These are phyloP conservation scores for Phaeomoniella chlamydospora DNA, from an alignment of 2,329 filamentous ascomycete genomes.

Conservation along the genomic window DNA sequence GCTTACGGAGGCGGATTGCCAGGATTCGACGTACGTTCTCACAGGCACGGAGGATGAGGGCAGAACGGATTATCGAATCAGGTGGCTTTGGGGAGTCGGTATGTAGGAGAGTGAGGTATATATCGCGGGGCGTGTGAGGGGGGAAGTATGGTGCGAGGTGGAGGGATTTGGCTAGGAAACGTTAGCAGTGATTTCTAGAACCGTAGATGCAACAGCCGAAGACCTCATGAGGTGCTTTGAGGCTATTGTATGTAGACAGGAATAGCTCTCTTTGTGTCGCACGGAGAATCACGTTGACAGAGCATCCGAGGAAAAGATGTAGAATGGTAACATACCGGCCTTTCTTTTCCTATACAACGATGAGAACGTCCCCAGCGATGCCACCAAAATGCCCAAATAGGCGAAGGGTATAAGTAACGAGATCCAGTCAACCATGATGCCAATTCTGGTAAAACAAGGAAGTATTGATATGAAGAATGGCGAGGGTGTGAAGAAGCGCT, in stretches of 20 bases:
- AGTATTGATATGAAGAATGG: too few species aligned
- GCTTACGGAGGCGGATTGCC: constrained; percentile 75
- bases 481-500: background rate
- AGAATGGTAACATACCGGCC: constrained; percentile 44
- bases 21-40: constrained; percentile 91
- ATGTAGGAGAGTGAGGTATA: constrained; percentile 87
- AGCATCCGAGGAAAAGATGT: too few species aligned
- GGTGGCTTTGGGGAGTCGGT: constrained; percentile 44
- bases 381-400: constrained; percentile 76
- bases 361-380: constrained; percentile 83
- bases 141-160: constrained; percentile 92
- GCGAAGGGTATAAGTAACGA: constrained; percentile 75
- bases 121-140: constrained; percentile 76
- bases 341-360: constrained; percentile 87
- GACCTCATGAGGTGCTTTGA: too few species aligned
- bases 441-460: too few species aligned
- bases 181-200: constrained; percentile 8
- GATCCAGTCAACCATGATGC: constrained; percentile 55
- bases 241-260: too few species aligned
- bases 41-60: constrained; percentile 72
- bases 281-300: too few species aligned
- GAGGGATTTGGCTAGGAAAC: constrained; percentile 51
- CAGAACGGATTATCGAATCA: constrained; percentile 74
- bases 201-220: too few species aligned
- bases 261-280: too few species aligned